Conservation (phyloP, 768 basidiomycete species). For the Chalciporus sphaerocephalus region DNA sequence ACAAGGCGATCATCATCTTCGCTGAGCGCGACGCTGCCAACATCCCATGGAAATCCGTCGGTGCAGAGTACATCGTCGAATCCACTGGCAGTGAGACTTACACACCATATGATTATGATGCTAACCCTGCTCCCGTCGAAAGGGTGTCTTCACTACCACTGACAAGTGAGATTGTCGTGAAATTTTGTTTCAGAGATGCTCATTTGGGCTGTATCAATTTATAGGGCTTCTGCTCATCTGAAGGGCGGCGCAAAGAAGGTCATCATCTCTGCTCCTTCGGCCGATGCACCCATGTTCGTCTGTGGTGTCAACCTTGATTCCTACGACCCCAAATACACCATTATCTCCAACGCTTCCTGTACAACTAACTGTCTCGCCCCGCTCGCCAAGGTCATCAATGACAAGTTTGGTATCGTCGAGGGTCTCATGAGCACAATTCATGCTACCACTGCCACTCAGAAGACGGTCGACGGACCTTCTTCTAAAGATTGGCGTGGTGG, state of each 20-base stretch:
- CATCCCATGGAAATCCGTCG: constrained; percentile 78
- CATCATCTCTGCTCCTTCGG: constrained; percentile 98
- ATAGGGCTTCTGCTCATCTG: constrained; percentile 83
- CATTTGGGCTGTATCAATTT: constrained; percentile 1
- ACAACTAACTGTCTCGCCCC: constrained; percentile 99
- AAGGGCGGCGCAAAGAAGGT: constrained; percentile 99
- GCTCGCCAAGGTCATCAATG: constrained; percentile 95
- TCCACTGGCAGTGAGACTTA: constrained; percentile 64
- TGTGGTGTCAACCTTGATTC: constrained; percentile 91
- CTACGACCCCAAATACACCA: constrained; percentile 85
- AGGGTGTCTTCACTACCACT: constrained; percentile 96
- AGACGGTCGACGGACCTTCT: constrained; percentile 92
- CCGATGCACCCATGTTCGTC: constrained; percentile 94
- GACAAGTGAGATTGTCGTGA: constrained; percentile 57
- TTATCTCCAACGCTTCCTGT: constrained; percentile 99
- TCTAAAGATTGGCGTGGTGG: constrained; percentile 97
- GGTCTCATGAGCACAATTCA: constrained; percentile 99
- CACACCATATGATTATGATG: not conserved
- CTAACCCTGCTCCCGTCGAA: constrained; percentile 3
- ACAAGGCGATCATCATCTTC: constrained; percentile 72
- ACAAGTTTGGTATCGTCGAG: constrained; percentile 95
- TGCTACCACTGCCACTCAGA: constrained; percentile 92
- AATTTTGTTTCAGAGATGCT: constrained; percentile 2
- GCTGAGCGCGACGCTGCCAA: constrained; percentile 81
- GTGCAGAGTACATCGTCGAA: constrained; percentile 93